Percentiles rank a stretch among this genome's conserved stretches.
These are phyloP conservation scores for Cyclotella baltica DNA, from an alignment of 108 stramenopile genomes.

Conservation along the genomic window DNA sequence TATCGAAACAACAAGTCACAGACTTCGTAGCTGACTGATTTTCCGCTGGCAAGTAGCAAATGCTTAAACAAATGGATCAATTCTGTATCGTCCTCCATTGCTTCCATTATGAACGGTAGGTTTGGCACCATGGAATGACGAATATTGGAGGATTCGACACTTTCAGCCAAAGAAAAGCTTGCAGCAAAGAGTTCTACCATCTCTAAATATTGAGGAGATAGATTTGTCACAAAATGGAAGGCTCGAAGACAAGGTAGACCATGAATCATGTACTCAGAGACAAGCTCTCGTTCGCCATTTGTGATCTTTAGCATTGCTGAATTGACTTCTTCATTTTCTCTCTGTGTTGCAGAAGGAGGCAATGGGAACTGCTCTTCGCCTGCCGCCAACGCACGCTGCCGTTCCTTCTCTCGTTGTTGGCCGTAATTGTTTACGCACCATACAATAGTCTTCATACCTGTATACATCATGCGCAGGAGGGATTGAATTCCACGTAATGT, in stretches of 20 bases:
- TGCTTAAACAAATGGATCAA: slow-evolving; percentile 85
- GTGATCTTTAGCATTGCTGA: slow-evolving; percentile 69
- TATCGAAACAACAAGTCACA: slow-evolving; percentile 80
- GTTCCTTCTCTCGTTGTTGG: slow-evolving; percentile 64
- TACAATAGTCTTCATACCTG: slow-evolving; percentile 93
- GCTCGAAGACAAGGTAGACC: slow-evolving; percentile 86
- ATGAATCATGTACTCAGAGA: slow-evolving; percentile 81
- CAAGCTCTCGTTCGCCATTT: slow-evolving; percentile 79
- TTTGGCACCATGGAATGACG: slow-evolving; percentile 72
- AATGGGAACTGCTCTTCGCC: slow-evolving; percentile 48
- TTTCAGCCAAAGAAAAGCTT: slow-evolving; percentile 88
- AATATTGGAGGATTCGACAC: slow-evolving; percentile 81
- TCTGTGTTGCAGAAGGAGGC: slow-evolving; percentile 19
- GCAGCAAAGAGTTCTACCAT: slow-evolving; percentile 88
- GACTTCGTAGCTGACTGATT: slow-evolving; percentile 75
- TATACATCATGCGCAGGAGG: slow-evolving; percentile 88
- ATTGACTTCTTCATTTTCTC: slow-evolving; percentile 67
- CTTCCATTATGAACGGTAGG: slow-evolving; percentile 78
- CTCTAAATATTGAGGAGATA: slow-evolving; percentile 45
- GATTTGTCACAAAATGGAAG: slow-evolving; percentile 52
- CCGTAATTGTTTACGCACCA: slow-evolving; percentile 93
- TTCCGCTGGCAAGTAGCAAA: slow-evolving; percentile 73
- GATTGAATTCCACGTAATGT: slow-evolving; percentile 67
- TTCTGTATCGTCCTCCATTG: slow-evolving; percentile 75
- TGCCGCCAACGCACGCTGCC: slow-evolving; percentile 30